Evolutionary conservation across 1,139 yeast species (phyloP), one percentile per base, ranked within the genome.

Genomic region (Scheffersomyces parashehatae): DNA sequence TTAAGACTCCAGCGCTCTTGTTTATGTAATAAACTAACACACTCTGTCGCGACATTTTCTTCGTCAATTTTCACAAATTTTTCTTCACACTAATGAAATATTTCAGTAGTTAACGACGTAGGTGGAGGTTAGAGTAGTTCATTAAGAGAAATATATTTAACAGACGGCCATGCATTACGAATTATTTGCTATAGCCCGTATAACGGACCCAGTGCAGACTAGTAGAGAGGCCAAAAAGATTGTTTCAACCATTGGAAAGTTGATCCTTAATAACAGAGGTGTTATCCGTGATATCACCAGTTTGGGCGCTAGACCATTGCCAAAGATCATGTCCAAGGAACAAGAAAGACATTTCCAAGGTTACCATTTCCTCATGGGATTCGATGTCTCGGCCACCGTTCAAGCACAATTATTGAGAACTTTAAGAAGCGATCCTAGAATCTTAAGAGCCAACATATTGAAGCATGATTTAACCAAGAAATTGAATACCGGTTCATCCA

Each of bases 341-440:
- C 95, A 91, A 62, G 96, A 90, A 62, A 78, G 83, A 51, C 96
- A 91, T 64, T 88, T 88, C 62, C 91, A 88, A 62, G 98, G 97
- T 2, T 85, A 85, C 48, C 93, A 89, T 57, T 91, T 91, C 58
- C 67, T 88, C 50, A 81, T 93, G 82, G 76, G 88, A 20, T 93
- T 93, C 62, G 98, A 93, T 61, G 78, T 90, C 2, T 85, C 95
- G 42, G 78, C 91, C 11, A 83, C 85, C 40, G 97, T 88, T 8
- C 98, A 91, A 65, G 79, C 85, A 40, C 96, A 90, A 67, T 82
- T 93, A 45, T 68, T 84, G 52, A 79, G 96, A 67, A 83, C 95
- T 3, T 70, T 91, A 54, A 81, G 86, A 58, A 80, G 81, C 51
- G 99, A 91, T 66, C 97, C 98, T 28, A 85, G 98, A 69, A 84